Evolutionary conservation across 345 rosid species (phyloP).

Genomic region (Citrus trifoliata): DNA sequence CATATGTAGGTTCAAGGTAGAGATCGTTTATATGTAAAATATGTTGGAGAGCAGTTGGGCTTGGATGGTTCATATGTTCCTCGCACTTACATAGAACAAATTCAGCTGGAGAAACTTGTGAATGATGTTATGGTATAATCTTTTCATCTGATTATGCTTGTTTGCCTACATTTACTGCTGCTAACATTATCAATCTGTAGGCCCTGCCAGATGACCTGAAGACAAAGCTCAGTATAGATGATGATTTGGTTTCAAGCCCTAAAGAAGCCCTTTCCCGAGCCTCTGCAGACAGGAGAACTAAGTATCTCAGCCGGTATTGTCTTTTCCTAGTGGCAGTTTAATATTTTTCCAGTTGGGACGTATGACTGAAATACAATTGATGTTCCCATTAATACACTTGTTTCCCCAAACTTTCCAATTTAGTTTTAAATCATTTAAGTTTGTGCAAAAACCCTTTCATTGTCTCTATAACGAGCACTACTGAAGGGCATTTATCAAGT

Average conservation of each 20-base stretch:
- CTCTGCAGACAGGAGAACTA: constrained; percentile 85
- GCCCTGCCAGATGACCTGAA: constrained; percentile 93
- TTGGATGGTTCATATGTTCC: constrained; percentile 90
- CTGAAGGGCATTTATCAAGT: background rate
- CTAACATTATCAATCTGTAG: constrained; percentile 48
- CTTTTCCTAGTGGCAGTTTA: background rate
- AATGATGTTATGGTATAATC: constrained; percentile 90
- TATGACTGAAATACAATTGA: background rate
- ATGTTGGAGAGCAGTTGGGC: constrained; percentile 72
- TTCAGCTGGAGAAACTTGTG: constrained; percentile 95
- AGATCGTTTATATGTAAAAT: constrained; percentile 73
- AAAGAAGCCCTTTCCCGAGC: constrained; percentile 98
- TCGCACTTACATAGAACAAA: constrained; percentile 95
- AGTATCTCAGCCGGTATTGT: constrained; percentile 88
- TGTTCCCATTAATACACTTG: background rate
- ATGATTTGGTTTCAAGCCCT: constrained; percentile 85
- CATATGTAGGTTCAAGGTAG: constrained; percentile 84
- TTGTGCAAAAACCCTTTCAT: background rate
- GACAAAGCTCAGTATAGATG: constrained; percentile 90
- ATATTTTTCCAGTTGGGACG: background rate
- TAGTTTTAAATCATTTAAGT: background rate
- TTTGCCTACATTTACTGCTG: constrained; percentile 8
- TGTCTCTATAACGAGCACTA: background rate
- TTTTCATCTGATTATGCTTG: constrained; percentile 7
- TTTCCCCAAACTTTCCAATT: background rate